phyloP scores from a whole-genome alignment of 495 filamentous ascomycete genomes.

The Lichina pygmaea region DNA sequence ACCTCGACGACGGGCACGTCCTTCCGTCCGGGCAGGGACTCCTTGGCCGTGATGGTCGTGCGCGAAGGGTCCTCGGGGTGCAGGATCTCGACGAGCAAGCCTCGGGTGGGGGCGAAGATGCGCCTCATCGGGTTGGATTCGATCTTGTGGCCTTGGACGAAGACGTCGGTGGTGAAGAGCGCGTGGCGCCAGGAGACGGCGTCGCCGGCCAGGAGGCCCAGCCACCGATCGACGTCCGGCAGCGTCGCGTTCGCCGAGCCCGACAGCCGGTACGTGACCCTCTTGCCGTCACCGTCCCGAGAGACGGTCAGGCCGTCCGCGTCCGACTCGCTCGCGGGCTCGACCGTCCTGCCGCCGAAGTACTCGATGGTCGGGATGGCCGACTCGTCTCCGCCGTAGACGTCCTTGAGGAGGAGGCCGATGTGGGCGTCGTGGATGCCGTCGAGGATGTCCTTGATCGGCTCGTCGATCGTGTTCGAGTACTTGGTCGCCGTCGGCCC shows the following conservation, averaged over 20 bases:
- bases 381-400: slow-evolving; percentile 46
- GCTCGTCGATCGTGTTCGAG: slow-evolving; percentile 68
- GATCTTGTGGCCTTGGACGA: slow-evolving; percentile 87
- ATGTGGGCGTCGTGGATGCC: slow-evolving; percentile 76
- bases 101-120: slow-evolving; percentile 60
- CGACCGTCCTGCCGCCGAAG: slow-evolving; percentile 62
- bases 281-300: slow-evolving; percentile 37
- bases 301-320: slow-evolving; percentile 60
- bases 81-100: slow-evolving; percentile 70
- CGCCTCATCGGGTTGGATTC: slow-evolving; percentile 88
- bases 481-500: slow-evolving; percentile 85
- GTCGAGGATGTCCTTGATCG: slow-evolving; percentile 78
- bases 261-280: slow-evolving; percentile 56
- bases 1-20: slow-evolving; percentile 69
- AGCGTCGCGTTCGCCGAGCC: slow-evolving; percentile 37
- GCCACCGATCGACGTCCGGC: slow-evolving; percentile 59
- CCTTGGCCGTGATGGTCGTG: slow-evolving; percentile 57
- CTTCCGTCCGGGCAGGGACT: slow-evolving; percentile 29
- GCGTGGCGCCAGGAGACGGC: slow-evolving; percentile 78
- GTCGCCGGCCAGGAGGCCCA: slow-evolving; percentile 66
- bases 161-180: slow-evolving; percentile 87
- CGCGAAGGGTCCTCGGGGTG: slow-evolving; percentile 50
- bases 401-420: slow-evolving; percentile 41
- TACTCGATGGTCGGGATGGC: slow-evolving; percentile 74
- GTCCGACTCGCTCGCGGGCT: slow-evolving; percentile 22